Base-by-base conservation (phyloP, 73 alveolate genomes). In the Tetrahymena thermophila region DNA sequence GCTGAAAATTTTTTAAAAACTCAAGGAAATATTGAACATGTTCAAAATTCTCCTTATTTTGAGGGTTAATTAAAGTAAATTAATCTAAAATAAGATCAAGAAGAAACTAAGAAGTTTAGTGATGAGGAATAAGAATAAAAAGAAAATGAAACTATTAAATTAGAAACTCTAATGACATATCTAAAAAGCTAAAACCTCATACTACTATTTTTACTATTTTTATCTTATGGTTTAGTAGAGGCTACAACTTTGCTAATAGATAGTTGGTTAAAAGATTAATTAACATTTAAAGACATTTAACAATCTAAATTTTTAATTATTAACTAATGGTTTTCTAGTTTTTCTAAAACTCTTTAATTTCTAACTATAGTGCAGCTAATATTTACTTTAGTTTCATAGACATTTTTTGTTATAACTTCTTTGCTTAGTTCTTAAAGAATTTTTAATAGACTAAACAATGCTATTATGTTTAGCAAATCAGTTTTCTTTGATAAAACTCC, bases 401-500 rank as follows among this genome's bases (percentile, higher is more conserved):
- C 42, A 44, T 35, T 89, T 35, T 71, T 34, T 85, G 94, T 89
- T 17, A 1, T 71, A 1, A 71, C 37, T 71, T 55, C 94, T 35
- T 23, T 95, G 14, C 84, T 95, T 21, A 17, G 94, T 43, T 93
- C 95, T 0, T 95, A 93, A 85, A 95, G 95, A 95, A 50, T 93
- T 44, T 95, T 43, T 58, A 95, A 56, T 43, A 23, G 15, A 13
- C 37, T 95, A 21, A 95, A 89, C 55, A 15, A 43, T 28, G 58
- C 94, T 23, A 95, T 95, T 34, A 28, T 94, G 93, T 10, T 35
- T 21, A 85, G 95, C 11, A 89, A 44, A 40, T 84, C 40, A 93
- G 93, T 96, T 35, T 99, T 97, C 97, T 98, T 96, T 97, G 99
- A 99, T 96, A 97, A 96, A 23, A 98, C 99, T 56, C 99, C 99